Base-by-base conservation (phyloP, 129 eudicot species). In the Erigeron canadensis region DNA sequence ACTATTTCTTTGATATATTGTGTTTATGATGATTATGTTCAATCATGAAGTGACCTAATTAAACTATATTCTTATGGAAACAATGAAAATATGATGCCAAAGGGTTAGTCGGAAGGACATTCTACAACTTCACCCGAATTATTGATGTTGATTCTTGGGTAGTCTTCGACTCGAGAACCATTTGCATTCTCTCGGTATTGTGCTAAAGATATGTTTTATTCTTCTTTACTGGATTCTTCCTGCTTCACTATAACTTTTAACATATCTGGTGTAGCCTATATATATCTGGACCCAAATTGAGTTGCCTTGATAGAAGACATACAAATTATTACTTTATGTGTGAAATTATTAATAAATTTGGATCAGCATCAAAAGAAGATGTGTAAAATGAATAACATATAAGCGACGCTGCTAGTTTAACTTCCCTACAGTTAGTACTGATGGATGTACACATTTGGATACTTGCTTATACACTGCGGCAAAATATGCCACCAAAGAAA, bases 211-310 rank as follows among this genome's bases (percentile, higher is more conserved):
- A 15, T 37, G 19, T 78, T 72, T 54, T 55, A 80, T 23, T 79
- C 83, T 40, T 82, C 78, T 41, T 73, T 80, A 18, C 43, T 42
- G 11, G 10, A 17, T 39, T 53, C 79, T 19, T 80, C 71, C n/a
- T n/a, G n/a, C 40, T 80, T 79, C 15, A 42, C 54, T 46, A 38
- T 13, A 17, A 59, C 54, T 51, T 76, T 40, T 10, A n/a, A n/a
- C 2, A 23, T 2, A 23, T 23, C 34, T 23, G 34, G 34, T 23
- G 34, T 23, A 23, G 34, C 34, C 2, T 2, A 23, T 23, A 23
- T 23, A 23, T 23, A 23, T 23, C 34, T 2, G 34, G 34, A 23
- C 2, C 34, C 34, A 23, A 23, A 1, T 23, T 23, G 34, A 23
- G 34, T 23, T 23, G 2, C 34, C 34, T 1, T 23, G 34, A 1